Evolutionary conservation across 2,329 filamentous ascomycete genomes (phyloP), one percentile per base, ranked within the genome.

Genomic region (Verticillium alfalfae): DNA sequence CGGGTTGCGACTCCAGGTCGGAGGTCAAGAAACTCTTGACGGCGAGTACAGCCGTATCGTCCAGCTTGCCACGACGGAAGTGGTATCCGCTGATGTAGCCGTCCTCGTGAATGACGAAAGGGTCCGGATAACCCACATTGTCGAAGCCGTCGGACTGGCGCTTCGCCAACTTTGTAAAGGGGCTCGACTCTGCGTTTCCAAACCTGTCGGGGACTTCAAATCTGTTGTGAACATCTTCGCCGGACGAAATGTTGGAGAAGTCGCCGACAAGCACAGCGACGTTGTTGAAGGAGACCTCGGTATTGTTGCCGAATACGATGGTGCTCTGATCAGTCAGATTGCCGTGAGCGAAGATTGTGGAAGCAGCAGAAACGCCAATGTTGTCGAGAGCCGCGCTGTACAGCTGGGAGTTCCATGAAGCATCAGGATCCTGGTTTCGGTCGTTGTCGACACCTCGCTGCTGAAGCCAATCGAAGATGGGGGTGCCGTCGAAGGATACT

Each of bases 371-470:
- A 31, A 57, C 56, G 13, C 56, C 41, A 6, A 61, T 56, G 37
- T 65, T 63, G 12, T 31, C 34, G 1, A 63, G 34, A 10, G 63
- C 57, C 5, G 61, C 56, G 34, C 60, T 66, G 36, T 34, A 62
- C 3, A 67, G 26, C 26, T 63, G 62, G 12, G 59, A 37, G 34
- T 67, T 67, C 36, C 66, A 67, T 8, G 60, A 58, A 3, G 66
- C 66, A 26, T 67, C 66, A 1, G 66, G 66, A 37, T 67, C 65
- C n/a, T 66, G 66, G 58, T 60, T 54, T 12, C 45, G n/a, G 12
- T 62, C 61, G 41, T 65, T 65, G 39, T 62, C 60, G 22, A 61
- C 60, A 9, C 61, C 59, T 5, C 63, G 61, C 57, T 65, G 63
- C 60, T 65, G 59, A 18, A 66, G 13, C 56, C 61, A 60, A 22